A percentile compares a stretch with the other conserved stretches of the same genome.
These are phyloP conservation scores for Mortierella sp. DNA, from an alignment of 371 early-diverging fungal species.

Conservation along the genomic window DNA sequence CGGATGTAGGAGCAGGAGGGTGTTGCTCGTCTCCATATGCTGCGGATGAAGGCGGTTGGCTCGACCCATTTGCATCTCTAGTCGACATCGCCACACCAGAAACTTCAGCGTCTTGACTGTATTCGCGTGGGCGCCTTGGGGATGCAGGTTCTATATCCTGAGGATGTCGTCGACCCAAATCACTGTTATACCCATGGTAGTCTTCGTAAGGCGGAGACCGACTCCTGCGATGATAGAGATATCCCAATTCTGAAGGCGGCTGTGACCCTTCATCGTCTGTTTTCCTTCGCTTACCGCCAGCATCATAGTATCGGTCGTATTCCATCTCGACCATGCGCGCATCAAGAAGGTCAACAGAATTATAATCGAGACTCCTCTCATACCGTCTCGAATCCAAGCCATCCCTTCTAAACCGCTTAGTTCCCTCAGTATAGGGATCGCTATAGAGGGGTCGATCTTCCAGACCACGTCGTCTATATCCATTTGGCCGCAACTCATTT, in stretches of 20 bases:
- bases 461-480: conserved; percentile 11
- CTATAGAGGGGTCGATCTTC: conserved; percentile 13
- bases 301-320: conserved; percentile 51
- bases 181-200: background rate
- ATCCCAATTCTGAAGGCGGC: conserved; percentile 1
- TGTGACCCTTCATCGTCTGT: conserved; percentile 4
- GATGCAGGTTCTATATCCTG: background rate
- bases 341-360: conserved; percentile 9
- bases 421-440: conserved; percentile 12
- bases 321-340: conserved; percentile 41
- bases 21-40: background rate
- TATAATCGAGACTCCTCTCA: conserved; percentile 11
- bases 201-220: background rate
- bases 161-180: conserved; percentile 1
- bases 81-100: background rate
- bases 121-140: conserved; percentile 2
- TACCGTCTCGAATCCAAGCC: conserved; percentile 12
- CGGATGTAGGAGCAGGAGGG: background rate
- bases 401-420: conserved; percentile 26
- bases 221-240: background rate
- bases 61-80: background rate
- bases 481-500: conserved; percentile 1
- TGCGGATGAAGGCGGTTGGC: background rate
- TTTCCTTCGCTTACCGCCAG: conserved; percentile 35
- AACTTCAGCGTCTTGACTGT: conserved; percentile 7